phyloP scores from a whole-genome alignment of 176 grass and related monocot species.

The Triticum turgidum region DNA sequence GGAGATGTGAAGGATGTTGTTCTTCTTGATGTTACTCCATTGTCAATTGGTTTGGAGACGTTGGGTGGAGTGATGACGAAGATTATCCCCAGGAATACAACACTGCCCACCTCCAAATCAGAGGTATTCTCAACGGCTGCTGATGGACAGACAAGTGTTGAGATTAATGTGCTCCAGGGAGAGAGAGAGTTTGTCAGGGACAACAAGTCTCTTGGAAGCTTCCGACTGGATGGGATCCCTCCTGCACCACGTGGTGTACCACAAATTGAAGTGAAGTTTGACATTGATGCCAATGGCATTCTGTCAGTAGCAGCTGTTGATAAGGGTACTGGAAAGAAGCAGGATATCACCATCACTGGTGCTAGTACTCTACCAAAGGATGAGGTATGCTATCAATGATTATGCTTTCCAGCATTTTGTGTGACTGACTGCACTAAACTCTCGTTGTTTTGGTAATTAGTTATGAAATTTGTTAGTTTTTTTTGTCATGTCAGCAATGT shows the following conservation, averaged over 20 bases:
- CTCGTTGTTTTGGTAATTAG: neutral
- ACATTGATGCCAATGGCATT: constrained; percentile 99
- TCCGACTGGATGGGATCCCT: constrained; percentile 92
- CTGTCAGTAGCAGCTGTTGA: constrained; percentile 93
- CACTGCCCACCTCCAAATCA: constrained; percentile 93
- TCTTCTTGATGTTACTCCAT: constrained; percentile 85
- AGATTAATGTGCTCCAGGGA: constrained; percentile 97
- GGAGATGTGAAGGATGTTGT: constrained; percentile 98
- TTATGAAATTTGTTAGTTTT: neutral
- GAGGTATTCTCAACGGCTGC: constrained; percentile 99
- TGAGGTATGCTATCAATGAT: constrained; percentile 55
- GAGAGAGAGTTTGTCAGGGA: constrained; percentile 99
- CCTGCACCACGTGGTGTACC: constrained; percentile 93
- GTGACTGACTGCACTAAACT: neutral
- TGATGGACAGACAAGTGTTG: constrained; percentile 92
- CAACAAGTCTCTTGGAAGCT: constrained; percentile 93
- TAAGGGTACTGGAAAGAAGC: constrained; percentile 98
- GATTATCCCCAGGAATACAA: constrained; percentile 98
- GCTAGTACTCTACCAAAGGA: constrained; percentile 93
- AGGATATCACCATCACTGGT: constrained; percentile 98
- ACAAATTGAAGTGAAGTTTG: constrained; percentile 99
- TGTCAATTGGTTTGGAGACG: constrained; percentile 94
- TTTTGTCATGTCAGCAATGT: neutral
- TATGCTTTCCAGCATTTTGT: neutral
- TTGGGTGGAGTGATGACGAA: constrained; percentile 98